Evolutionary conservation across 768 basidiomycete genomes (phyloP).

Genomic region (Kwoniella bestiolae): DNA sequence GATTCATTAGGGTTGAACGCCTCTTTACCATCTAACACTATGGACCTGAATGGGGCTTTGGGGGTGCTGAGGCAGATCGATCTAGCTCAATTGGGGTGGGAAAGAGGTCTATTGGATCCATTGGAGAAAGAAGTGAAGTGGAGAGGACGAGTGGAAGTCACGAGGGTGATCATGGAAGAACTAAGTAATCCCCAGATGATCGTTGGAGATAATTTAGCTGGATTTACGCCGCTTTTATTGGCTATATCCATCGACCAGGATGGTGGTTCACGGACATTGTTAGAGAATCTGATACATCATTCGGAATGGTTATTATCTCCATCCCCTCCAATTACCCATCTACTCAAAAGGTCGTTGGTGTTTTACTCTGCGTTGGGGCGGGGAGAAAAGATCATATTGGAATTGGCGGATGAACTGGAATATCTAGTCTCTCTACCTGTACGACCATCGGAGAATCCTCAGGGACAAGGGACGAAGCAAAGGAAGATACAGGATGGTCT

Average conservation of each 20-base stretch:
- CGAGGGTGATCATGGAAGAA: background rate
- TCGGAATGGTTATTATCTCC: background rate
- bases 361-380: background rate
- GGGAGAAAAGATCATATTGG: too few relatives aligned
- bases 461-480: background rate
- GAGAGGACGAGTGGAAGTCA: background rate
- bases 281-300: background rate
- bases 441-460: too few relatives aligned
- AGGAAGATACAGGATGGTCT: background rate
- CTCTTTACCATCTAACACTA: background rate
- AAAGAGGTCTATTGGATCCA: background rate
- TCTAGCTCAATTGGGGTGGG: conserved; percentile 1
- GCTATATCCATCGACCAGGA: background rate
- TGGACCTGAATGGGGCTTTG: conserved; percentile 3
- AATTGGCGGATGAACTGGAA: conserved; percentile 17
- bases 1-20: conserved; percentile 12
- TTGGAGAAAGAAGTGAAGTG: background rate
- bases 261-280: background rate
- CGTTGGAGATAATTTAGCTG: background rate
- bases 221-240: conserved; percentile 11
- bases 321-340: background rate
- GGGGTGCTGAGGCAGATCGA: conserved; percentile 15
- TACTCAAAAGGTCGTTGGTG: conserved; percentile 1
- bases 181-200: background rate
- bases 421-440: conserved; percentile 11